Base-by-base conservation (phyloP, 129 eudicot species). In the Flaveria ramosissima region DNA sequence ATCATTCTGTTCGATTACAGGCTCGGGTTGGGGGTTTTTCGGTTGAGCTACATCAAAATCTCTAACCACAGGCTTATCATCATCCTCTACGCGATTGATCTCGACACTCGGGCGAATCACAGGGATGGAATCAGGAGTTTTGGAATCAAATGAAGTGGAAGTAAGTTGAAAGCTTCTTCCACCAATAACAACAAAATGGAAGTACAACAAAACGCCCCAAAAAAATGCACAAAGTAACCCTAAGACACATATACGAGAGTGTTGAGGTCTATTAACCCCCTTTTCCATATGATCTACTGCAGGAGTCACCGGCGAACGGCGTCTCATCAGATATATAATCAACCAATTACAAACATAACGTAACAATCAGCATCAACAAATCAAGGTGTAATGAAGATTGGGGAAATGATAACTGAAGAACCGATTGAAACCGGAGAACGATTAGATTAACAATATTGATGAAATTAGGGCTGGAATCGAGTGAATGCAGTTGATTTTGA, bases 141-240 rank as follows among this genome's bases (percentile, higher is more conserved):
- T 61, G 3, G 80, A 55, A 2, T 47, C 72, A 7, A 79, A 24
- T 1, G 84, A 70, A 77, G 57, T 47, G 19, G 87, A 84, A 74
- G 50, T 81, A 42, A 78, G 55, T 60, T 48, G 86, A 66, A 55
- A 68, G 57, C 76, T 43, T 50, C 77, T 83, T 83, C 88, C 87
- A 41, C 89, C 97, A 36, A 94, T 82, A 1, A 88, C 64, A 41
- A 88, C 83, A 67, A 91, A 91, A 85, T 94, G 96, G 61, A 94
- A 94, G 55, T 89, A 94, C 77, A 94, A 80, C 17, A 94, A 77
- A 43, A 84, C 84, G 0, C 87, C 72, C 99, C 99, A 94, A 82
- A 94, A 91, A 12, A 86, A 83, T 7, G 71, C 86, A 43, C 96
- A 81, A 51, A 91, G 88, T 9, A 84, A 79, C 67, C 84, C 93